Evolutionary conservation across 2,329 filamentous ascomycete species (phyloP).

Genomic region (Xylariaceae sp.): DNA sequence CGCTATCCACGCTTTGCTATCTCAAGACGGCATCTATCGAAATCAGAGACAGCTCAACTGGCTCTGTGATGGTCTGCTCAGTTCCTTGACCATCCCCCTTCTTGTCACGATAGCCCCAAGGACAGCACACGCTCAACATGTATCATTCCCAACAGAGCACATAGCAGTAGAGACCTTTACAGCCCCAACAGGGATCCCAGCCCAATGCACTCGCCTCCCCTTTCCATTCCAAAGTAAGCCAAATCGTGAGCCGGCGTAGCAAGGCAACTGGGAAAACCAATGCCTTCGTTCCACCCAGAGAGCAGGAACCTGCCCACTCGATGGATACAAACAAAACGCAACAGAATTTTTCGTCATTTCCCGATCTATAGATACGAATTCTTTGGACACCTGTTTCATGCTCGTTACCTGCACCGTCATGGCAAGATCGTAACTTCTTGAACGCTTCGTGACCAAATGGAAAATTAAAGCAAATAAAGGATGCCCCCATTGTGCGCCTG

Average conservation of each 20-base stretch:
- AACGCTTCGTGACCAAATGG: slow-evolving; percentile 11
- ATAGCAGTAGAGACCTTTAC: background rate
- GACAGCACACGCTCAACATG: background rate
- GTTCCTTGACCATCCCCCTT: background rate
- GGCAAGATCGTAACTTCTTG: slow-evolving; percentile 14
- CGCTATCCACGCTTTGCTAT: slow-evolving; percentile 15
- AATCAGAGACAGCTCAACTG: slow-evolving; percentile 4
- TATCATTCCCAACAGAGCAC: background rate
- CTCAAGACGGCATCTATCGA: slow-evolving; percentile 3
- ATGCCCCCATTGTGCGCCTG: slow-evolving; percentile 16
- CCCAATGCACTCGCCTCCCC: background rate
- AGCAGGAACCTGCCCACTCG: slow-evolving; percentile 19
- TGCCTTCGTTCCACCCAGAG: slow-evolving; percentile 2
- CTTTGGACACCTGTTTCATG: slow-evolving; percentile 20
- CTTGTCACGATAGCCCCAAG: background rate
- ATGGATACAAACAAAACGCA: background rate
- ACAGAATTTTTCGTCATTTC: slow-evolving; percentile 13
- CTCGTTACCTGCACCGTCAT: slow-evolving; percentile 10
- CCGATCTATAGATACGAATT: slow-evolving; percentile 18
- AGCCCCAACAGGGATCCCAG: slow-evolving; percentile 1
- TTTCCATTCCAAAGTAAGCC: slow-evolving; percentile 7
- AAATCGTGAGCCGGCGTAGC: slow-evolving; percentile 8
- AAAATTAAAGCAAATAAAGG: slow-evolving; percentile 16
- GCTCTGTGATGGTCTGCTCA: slow-evolving; percentile 2
- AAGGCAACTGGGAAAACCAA: slow-evolving; percentile 3